Evolutionary conservation across 257 asterid genomes (phyloP), one percentile per base, ranked within the genome.

Genomic region (Solanum verrucosum): DNA sequence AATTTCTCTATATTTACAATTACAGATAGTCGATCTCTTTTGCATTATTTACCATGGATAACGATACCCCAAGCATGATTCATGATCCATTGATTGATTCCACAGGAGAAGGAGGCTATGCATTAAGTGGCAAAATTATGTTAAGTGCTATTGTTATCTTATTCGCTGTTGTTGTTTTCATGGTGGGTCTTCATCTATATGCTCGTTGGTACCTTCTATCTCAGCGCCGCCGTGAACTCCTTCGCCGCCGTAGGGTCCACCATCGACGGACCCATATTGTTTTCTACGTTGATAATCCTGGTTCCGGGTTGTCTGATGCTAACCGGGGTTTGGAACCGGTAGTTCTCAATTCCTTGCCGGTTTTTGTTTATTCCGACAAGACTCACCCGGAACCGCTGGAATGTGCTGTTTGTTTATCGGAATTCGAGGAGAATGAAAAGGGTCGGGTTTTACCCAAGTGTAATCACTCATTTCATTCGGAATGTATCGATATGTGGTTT

Each of bases 401-500:
- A 46, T 96, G 99, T 89, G 95, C 98, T 74, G 98, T 96, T 12
- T 96, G 99, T 56, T 84, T 95, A 27, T 94, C 98, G 37, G 97
- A 96, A 83, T 93, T 95, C 46, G 97, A 92, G 63, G 98, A 95
- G 5, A 68, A 82, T 16, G 98, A 96, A n/a, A 90, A 87, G 23
- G 95, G 93, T 46, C 91, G 98, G 11, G 86, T 93, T 35, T 42
- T 95, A 82, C 99, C 98, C 1, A 93, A 93, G 49, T 96, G 98
- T 71, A 91, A 87, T 84, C 99, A 96, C 87, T 87, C 92, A 9
- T 96, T 96, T 52, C 99, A 96, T 44, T 87, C 88, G 0, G 96
- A 94, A 21, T 96, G 99, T 71, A 95, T 96, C 10, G 99, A 96
- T 16, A 94, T 91, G 98, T 96, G 99, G 99, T 96, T 96, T 72